These are phyloP conservation scores for Ascochyta clinopodiicola DNA, from an alignment of 2,329 filamentous ascomycete genomes.

Conservation along the genomic window DNA sequence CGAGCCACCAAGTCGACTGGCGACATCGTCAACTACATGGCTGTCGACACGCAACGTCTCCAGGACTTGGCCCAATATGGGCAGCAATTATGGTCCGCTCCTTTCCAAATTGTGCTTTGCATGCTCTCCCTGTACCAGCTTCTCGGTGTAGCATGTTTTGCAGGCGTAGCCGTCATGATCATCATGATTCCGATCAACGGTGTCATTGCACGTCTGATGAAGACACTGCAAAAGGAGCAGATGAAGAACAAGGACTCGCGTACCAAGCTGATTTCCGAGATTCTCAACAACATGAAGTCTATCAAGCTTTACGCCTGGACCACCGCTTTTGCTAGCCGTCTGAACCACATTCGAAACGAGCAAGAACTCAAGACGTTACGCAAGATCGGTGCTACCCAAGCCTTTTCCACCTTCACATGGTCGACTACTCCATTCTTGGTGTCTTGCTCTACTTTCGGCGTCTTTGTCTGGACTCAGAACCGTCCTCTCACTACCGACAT, in stretches of 20 bases:
- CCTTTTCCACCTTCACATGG: constrained; percentile 97
- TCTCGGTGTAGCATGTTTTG: constrained; percentile 94
- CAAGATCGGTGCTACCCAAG: constrained; percentile 93
- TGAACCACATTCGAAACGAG: constrained; percentile 95
- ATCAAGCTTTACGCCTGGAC: constrained; percentile 99
- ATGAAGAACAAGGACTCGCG: constrained; percentile 99
- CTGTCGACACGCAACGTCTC: constrained; percentile 93
- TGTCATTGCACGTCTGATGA: constrained; percentile 90
- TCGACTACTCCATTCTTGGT: constrained; percentile 96
- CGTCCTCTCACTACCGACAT: constrained; percentile 88
- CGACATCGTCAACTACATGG: constrained; percentile 99
- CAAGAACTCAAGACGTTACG: constrained; percentile 92
- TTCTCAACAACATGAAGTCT: constrained; percentile 99
- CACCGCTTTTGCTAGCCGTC: constrained; percentile 94
- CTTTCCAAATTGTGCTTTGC: constrained; percentile 94
- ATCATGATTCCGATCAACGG: constrained; percentile 97
- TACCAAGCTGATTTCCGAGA: constrained; percentile 93
- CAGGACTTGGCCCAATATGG: constrained; percentile 95
- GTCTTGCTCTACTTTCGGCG: constrained; percentile 93
- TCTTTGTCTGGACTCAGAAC: constrained; percentile 87
- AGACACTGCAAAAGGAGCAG: constrained; percentile 90
- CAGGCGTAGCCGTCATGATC: constrained; percentile 93
- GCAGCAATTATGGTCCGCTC: constrained; percentile 94
- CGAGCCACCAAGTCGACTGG: constrained; percentile 87
- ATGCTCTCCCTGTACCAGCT: constrained; percentile 95